Evolutionary conservation across 129 eudicot species (phyloP).

Genomic region (Deinandra increscens): DNA sequence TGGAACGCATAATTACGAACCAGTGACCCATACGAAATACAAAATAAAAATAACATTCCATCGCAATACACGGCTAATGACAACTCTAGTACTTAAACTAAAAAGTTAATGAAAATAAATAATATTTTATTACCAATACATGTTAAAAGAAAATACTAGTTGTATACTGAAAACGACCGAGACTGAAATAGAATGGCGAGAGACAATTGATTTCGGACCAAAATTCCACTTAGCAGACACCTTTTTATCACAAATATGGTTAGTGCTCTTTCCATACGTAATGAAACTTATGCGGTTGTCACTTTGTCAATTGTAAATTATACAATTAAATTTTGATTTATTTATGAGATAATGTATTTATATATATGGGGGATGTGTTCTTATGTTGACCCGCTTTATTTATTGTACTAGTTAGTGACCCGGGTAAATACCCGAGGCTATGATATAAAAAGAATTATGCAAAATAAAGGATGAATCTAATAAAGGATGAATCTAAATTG

Average conservation of each 20-base stretch:
- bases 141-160: neutral
- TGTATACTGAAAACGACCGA: neutral
- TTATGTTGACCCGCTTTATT: too few relatives aligned
- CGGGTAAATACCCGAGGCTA: too few relatives aligned
- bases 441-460: too few relatives aligned
- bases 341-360: neutral
- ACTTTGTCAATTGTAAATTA: neutral
- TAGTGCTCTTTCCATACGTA: constrained; percentile 30
- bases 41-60: too few relatives aligned
- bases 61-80: too few relatives aligned
- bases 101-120: neutral
- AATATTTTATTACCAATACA: neutral
- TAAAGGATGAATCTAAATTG: too few relatives aligned
- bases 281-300: constrained; percentile 11
- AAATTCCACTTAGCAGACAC: constrained; percentile 30
- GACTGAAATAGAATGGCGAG: constrained; percentile 13
- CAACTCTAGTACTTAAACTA: too few relatives aligned
- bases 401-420: too few relatives aligned
- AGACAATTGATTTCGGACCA: constrained; percentile 21
- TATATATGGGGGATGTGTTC: too few relatives aligned
- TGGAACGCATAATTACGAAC: too few relatives aligned
- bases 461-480: too few relatives aligned
- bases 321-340: neutral
- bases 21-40: too few relatives aligned
- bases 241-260: constrained; percentile 27